Percentiles rank a stretch among this genome's conserved stretches.
phyloP scores from a whole-genome alignment of 495 filamentous ascomycete genomes.

The Diplogelasinospora grovesii region DNA sequence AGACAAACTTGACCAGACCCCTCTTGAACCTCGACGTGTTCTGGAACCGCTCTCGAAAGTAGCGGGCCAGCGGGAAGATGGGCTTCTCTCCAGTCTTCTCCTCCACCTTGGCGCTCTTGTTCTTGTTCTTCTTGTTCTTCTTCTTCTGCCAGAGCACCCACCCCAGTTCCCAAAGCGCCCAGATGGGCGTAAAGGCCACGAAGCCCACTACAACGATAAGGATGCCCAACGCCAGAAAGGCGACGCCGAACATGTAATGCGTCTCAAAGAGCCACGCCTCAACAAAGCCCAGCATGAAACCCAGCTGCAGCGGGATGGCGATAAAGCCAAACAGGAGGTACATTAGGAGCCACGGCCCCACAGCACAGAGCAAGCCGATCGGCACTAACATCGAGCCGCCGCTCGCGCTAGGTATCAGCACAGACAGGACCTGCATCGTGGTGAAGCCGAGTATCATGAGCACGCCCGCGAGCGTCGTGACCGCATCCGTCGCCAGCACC shows the following conservation, averaged over 20 bases:
- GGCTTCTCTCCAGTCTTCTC: neutral
- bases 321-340: slow-evolving; percentile 4
- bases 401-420: neutral
- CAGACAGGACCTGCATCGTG: neutral
- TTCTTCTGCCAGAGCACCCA: neutral
- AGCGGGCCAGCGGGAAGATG: slow-evolving; percentile 2
- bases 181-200: slow-evolving; percentile 2
- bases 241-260: neutral
- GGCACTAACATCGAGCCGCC: neutral
- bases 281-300: slow-evolving; percentile 2
- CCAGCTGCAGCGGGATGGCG: neutral
- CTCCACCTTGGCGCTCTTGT: neutral
- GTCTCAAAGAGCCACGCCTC: slow-evolving; percentile 1
- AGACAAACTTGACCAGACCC: slow-evolving; percentile 2
- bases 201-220: neutral
- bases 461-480: neutral
- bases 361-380: slow-evolving; percentile 1
- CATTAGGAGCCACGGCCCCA: slow-evolving; percentile 2
- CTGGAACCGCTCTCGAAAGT: slow-evolving; percentile 1
- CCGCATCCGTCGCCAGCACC: slow-evolving; percentile 2
- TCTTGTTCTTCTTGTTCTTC: neutral
- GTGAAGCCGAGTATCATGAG: slow-evolving; percentile 4
- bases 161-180: neutral
- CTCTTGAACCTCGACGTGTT: slow-evolving; percentile 5
- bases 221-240: neutral